phyloP scores from a whole-genome alignment of 1,284 basidiomycete species.

The Malassezia furfur region DNA sequence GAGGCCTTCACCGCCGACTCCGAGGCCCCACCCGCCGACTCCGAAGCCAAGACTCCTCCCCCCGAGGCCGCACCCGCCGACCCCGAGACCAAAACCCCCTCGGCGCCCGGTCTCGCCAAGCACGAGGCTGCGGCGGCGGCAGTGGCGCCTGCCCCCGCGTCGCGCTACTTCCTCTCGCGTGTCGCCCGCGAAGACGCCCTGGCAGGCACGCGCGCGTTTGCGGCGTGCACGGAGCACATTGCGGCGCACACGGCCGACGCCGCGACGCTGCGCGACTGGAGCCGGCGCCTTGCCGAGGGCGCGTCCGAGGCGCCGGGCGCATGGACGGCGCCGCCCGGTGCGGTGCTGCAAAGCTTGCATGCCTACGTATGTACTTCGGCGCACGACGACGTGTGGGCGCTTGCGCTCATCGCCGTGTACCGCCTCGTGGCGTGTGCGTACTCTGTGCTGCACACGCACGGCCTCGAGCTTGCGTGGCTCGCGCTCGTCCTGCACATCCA shows the following conservation, averaged over 20 bases:
- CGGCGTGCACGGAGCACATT: neutral
- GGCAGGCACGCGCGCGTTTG: neutral
- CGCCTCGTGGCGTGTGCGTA: neutral
- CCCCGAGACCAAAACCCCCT: no score
- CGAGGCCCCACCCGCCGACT: no score
- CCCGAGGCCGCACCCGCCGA: no score
- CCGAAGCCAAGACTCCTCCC: no score
- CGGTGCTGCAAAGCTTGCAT: neutral
- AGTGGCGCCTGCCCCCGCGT: neutral
- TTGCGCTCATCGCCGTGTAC: neutral
- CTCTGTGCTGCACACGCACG: neutral
- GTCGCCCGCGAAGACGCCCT: neutral
- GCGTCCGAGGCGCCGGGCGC: neutral
- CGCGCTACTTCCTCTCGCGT: conserved; percentile 2
- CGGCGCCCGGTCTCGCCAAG: no score
- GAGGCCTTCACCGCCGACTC: no score
- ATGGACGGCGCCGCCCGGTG: neutral
- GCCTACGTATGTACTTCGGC: neutral
- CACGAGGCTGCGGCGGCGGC: no score
- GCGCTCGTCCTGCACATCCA: neutral
- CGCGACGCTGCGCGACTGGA: neutral
- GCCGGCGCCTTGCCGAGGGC: neutral
- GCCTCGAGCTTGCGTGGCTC: conserved; percentile 3
- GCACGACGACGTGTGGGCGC: neutral
- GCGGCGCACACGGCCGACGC: neutral